Evolutionary conservation across 805 yeast species (phyloP).

Genomic region (Wickerhamiella brachini): DNA sequence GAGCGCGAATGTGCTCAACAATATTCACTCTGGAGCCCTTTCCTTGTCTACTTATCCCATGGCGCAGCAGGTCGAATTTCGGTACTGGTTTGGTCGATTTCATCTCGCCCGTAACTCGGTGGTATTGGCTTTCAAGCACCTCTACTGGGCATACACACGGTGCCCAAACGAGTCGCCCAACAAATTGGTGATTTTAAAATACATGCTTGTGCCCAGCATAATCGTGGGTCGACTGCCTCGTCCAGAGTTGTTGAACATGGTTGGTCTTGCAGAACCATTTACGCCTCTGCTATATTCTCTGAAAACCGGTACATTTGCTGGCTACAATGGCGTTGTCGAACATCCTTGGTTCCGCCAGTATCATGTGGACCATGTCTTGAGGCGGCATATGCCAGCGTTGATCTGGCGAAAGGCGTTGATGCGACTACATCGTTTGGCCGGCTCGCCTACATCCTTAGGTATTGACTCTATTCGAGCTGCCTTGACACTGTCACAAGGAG

Average conservation of each 20-base stretch:
- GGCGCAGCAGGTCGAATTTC: constrained; percentile 18
- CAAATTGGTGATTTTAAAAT: constrained; percentile 31
- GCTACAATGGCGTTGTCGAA: constrained; percentile 24
- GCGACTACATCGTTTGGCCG: constrained; percentile 8
- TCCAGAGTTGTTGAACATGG: constrained; percentile 17
- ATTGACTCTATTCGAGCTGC: constrained; percentile 8
- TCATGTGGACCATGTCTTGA: constrained; percentile 19
- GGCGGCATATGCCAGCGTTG: constrained; percentile 18
- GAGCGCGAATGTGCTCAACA: constrained; percentile 65
- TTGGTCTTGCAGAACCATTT: constrained; percentile 26
- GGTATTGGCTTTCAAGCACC: constrained; percentile 25
- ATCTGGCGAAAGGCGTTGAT: constrained; percentile 21
- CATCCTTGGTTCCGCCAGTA: constrained; percentile 17
- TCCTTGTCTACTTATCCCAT: constrained; percentile 8
- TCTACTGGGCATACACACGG: constrained; percentile 39
- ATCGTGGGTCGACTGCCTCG: constrained; percentile 42
- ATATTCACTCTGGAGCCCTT: constrained; percentile 37
- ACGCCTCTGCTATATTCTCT: constrained; percentile 28
- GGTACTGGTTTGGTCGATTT: constrained; percentile 26
- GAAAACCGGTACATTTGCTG: constrained; percentile 30
- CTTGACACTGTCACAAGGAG: neutral
- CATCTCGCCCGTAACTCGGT: constrained; percentile 9
- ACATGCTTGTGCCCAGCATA: constrained; percentile 39
- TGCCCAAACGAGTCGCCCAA: constrained; percentile 27
- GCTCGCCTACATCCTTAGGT: constrained; percentile 5